Evolutionary conservation across 768 basidiomycete genomes (phyloP).

Genomic region (Paxillus ammoniavirescens): DNA sequence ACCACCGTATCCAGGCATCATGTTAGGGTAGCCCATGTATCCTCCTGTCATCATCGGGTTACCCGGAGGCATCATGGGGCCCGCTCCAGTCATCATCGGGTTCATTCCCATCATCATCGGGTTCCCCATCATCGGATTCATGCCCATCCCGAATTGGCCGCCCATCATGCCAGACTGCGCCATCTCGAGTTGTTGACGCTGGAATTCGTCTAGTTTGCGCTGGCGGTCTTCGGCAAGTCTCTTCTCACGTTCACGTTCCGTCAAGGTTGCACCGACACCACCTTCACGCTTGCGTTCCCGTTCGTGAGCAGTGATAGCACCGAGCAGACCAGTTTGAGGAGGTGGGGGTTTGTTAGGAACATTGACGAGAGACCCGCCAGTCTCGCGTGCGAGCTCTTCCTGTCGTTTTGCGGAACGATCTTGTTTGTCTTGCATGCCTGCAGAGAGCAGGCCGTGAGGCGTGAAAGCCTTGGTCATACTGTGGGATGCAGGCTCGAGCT

Average conservation of each 20-base stretch:
- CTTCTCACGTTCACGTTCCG: slow-evolving; percentile 93
- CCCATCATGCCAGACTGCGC: slow-evolving; percentile 80
- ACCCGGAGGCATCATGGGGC: slow-evolving; percentile 47
- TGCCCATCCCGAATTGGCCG: slow-evolving; percentile 41
- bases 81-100: slow-evolving; percentile 56
- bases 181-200: slow-evolving; percentile 87
- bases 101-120: slow-evolving; percentile 64
- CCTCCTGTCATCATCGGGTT: slow-evolving; percentile 55
- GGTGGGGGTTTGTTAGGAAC: slow-evolving; percentile 95
- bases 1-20: slow-evolving; percentile 45
- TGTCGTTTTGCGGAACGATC: slow-evolving; percentile 95
- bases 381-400: slow-evolving; percentile 90
- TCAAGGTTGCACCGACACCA: slow-evolving; percentile 90
- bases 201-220: slow-evolving; percentile 87
- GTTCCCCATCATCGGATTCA: slow-evolving; percentile 73
- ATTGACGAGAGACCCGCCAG: slow-evolving; percentile 88
- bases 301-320: slow-evolving; percentile 94
- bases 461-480: slow-evolving; percentile 92
- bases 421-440: slow-evolving; percentile 93
- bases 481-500: slow-evolving; percentile 66
- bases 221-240: slow-evolving; percentile 90
- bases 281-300: slow-evolving; percentile 92
- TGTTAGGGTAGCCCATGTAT: slow-evolving; percentile 40
- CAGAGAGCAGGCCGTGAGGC: slow-evolving; percentile 90
- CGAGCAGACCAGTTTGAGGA: slow-evolving; percentile 92